Evolutionary conservation across 129 eudicot species (phyloP).

Genomic region (Daucus carota): DH1_v3.0 NC_030389.2:5820501-5821000

Average conservation of each 20-base stretch:
- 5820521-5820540: background rate
- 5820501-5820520: background rate
- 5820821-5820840: background rate
- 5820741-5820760: conserved; percentile 32
- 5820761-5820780: background rate
- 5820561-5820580: background rate
- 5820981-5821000: background rate
- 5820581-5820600: background rate
- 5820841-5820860: conserved; percentile 59
- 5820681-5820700: conserved; percentile 63
- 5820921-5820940: conserved; percentile 81
- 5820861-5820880: conserved; percentile 48
- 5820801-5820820: background rate
- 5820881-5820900: conserved; percentile 60
- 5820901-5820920: conserved; percentile 74
- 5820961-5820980: conserved; percentile 48
- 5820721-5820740: conserved; percentile 50
- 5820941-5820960: conserved; percentile 65
- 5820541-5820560: background rate
- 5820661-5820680: conserved; percentile 41
- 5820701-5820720: conserved; percentile 59
- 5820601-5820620: conserved; percentile 25
- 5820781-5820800: background rate
- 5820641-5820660: conserved; percentile 38
- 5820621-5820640: conserved; percentile 50